Evolutionary conservation across 108 stramenopile species (phyloP).

Genomic region (Nitzschia sp.): DNA sequence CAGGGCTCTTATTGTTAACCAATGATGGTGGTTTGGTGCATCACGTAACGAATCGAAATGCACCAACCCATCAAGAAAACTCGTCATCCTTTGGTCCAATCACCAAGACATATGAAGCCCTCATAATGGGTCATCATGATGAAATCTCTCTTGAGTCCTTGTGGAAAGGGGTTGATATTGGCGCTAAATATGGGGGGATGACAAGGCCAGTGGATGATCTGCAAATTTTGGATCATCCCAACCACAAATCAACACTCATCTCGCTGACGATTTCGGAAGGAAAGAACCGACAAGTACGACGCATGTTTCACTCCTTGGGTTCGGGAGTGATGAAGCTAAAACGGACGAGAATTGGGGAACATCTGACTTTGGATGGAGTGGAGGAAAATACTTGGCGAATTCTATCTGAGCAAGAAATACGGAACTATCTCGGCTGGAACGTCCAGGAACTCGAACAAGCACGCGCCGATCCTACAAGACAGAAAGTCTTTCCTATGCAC

Average conservation of each 20-base stretch:
- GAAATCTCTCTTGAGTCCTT: constrained; percentile 9
- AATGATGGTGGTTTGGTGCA: constrained; percentile 75
- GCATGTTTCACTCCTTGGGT: constrained; percentile 75
- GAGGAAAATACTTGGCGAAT: constrained; percentile 62
- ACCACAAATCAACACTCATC: constrained; percentile 55
- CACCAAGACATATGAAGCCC: constrained; percentile 62
- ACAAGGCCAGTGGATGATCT: constrained; percentile 49
- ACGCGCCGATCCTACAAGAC: background rate
- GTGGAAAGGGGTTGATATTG: constrained; percentile 52
- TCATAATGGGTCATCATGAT: constrained; percentile 67
- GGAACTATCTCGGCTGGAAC: constrained; percentile 33
- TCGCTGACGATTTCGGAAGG: constrained; percentile 64
- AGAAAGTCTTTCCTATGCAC: background rate
- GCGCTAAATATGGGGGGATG: constrained; percentile 54
- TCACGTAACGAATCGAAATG: constrained; percentile 60
- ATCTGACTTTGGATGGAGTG: constrained; percentile 29
- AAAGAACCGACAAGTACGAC: constrained; percentile 68
- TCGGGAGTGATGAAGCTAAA: constrained; percentile 69
- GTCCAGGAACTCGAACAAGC: background rate
- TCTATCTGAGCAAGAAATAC: constrained; percentile 49
- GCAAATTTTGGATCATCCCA: constrained; percentile 50
- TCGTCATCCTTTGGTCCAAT: background rate
- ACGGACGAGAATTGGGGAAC: constrained; percentile 45
- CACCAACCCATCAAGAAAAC: constrained; percentile 15
- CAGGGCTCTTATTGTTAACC: constrained; percentile 64